Percentiles rank a stretch among this genome's conserved stretches.
These are phyloP conservation scores for Rhizopogon roseolus DNA, from an alignment of 768 basidiomycete genomes.

Conservation along the genomic window DNA sequence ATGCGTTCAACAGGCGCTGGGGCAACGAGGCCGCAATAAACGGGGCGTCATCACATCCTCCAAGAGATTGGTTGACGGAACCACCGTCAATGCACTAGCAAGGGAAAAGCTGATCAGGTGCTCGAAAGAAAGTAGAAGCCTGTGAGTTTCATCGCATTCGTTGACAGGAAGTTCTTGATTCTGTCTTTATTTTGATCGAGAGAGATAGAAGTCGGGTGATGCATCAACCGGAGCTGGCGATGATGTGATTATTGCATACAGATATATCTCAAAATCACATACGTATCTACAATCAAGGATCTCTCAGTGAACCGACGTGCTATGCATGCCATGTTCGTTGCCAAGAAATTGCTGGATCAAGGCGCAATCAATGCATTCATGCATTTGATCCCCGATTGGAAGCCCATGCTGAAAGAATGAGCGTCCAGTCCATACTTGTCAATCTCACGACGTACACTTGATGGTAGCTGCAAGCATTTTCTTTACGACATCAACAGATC, in stretches of 20 bases:
- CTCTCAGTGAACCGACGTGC: not conserved
- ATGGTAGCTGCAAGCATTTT: constrained; percentile 8
- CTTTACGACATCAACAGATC: constrained; percentile 11
- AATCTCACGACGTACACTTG: not conserved
- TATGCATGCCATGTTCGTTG: not conserved
- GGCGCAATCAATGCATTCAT: not conserved
- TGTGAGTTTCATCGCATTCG: no score
- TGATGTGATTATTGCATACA: not conserved
- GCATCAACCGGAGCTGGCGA: not conserved
- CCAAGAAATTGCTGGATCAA: not conserved
- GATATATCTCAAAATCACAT: not conserved
- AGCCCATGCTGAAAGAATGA: not conserved
- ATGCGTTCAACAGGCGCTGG: not conserved
- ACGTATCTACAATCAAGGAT: not conserved
- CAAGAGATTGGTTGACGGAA: no score
- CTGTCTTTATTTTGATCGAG: no score
- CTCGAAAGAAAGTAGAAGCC: no score
- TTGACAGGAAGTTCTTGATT: no score
- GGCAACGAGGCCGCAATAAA: not conserved
- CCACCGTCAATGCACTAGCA: no score
- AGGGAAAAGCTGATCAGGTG: no score
- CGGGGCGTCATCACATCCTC: no score
- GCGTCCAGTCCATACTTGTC: not conserved
- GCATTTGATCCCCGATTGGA: not conserved
- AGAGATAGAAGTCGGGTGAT: not conserved